phyloP scores from a whole-genome alignment of 2,329 filamentous ascomycete species.

The Colletotrichum sojae region DNA sequence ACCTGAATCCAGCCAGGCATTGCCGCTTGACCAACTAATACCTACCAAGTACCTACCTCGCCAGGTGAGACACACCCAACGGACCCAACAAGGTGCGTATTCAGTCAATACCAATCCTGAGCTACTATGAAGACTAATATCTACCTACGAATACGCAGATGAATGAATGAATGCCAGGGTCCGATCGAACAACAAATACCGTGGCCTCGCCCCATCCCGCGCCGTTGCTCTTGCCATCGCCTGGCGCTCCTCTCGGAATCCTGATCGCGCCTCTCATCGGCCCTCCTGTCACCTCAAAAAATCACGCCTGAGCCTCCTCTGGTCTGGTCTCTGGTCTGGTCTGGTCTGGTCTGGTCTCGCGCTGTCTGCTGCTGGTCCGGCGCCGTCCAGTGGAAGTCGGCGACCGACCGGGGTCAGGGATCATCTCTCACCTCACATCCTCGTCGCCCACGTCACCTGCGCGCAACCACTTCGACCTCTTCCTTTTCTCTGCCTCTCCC shows the following conservation, averaged over 20 bases:
- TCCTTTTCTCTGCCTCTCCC: conserved; percentile 19
- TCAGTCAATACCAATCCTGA: no score
- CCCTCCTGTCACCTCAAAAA: no score
- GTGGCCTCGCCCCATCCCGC: neutral
- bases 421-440: conserved; percentile 20
- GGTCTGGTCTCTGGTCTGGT: conserved; percentile 15
- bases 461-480: conserved; percentile 28
- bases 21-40: conserved; percentile 2
- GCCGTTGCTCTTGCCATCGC: neutral
- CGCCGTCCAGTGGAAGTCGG: conserved; percentile 17
- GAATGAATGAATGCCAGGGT: no score
- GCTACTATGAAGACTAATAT: no score
- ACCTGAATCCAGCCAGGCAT: neutral
- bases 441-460: conserved; percentile 41
- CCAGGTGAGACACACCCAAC: no score
- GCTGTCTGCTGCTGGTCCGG: conserved; percentile 17
- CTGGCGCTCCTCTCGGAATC: neutral
- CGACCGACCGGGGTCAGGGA: conserved; percentile 21
- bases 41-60: neutral
- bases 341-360: conserved; percentile 11
- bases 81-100: no score
- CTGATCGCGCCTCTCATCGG: neutral
- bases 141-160: no score
- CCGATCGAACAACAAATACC: neutral
- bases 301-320: neutral